Evolutionary conservation across 139 green algal species (phyloP).

Genomic region (Chlamydomonas eustigma): DNA sequence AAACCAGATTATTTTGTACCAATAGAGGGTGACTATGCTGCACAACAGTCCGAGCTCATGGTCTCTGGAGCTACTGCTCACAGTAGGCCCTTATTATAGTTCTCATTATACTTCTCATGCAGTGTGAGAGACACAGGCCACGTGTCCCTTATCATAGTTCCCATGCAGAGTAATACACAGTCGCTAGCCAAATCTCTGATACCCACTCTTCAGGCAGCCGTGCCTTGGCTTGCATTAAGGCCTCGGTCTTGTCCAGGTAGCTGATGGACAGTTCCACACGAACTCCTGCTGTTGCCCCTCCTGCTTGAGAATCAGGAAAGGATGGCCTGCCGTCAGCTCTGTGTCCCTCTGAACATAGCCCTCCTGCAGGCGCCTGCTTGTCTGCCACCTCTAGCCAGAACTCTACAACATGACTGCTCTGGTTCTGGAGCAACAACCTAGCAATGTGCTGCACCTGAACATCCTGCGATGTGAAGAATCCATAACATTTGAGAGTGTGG

Average conservation of each 20-base stretch:
- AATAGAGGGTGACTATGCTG: too few relatives aligned
- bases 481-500: too few relatives aligned
- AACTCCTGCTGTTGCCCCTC: not conserved
- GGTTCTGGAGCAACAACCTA: not conserved
- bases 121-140: too few relatives aligned
- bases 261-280: constrained; percentile 1
- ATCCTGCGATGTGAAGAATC: too few relatives aligned
- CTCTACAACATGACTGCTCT: not conserved
- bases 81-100: too few relatives aligned
- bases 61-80: too few relatives aligned
- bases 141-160: constrained; percentile 15
- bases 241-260: constrained; percentile 3
- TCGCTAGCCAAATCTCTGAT: constrained; percentile 16
- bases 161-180: constrained; percentile 7
- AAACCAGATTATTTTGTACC: too few relatives aligned
- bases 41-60: too few relatives aligned
- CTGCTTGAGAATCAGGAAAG: constrained; percentile 1
- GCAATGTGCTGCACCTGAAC: constrained; percentile 1
- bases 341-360: not conserved
- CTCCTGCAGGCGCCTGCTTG: not conserved
- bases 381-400: constrained; percentile 10
- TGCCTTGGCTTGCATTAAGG: not conserved
- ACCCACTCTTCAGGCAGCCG: constrained; percentile 5
- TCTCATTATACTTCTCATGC: too few relatives aligned
- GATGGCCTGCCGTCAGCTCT: constrained; percentile 7